Evolutionary conservation across 2,329 filamentous ascomycete genomes (phyloP).

Genomic region (Stromatinia cepivora): DNA sequence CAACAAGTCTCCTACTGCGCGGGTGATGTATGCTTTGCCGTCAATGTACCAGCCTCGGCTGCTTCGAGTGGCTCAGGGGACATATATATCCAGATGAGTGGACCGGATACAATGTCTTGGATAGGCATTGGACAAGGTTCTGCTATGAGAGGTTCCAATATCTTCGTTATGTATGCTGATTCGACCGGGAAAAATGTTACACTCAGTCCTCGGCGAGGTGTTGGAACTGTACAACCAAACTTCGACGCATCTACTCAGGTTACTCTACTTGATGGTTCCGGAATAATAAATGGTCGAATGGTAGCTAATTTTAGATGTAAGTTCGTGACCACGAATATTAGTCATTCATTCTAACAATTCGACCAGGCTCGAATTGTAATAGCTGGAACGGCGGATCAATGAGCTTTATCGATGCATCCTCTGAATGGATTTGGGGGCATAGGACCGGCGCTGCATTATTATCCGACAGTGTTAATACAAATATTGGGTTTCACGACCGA

Average conservation of each 20-base stretch:
- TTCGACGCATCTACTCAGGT: slow-evolving; percentile 47
- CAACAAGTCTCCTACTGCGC: slow-evolving; percentile 33
- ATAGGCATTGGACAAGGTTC: slow-evolving; percentile 56
- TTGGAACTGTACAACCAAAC: slow-evolving; percentile 47
- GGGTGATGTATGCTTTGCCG: slow-evolving; percentile 43
- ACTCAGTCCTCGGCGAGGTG: slow-evolving; percentile 52
- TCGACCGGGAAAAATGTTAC: slow-evolving; percentile 55
- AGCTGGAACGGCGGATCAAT: slow-evolving; percentile 54
- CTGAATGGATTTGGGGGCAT: slow-evolving; percentile 54
- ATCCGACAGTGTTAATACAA: slow-evolving; percentile 46
- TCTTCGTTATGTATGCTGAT: slow-evolving; percentile 59
- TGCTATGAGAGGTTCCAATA: slow-evolving; percentile 55
- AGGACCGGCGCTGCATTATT: slow-evolving; percentile 49
- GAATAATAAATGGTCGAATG: slow-evolving; percentile 53
- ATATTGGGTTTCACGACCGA: slow-evolving; percentile 48
- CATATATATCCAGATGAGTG: slow-evolving; percentile 58
- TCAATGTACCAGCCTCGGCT: slow-evolving; percentile 56
- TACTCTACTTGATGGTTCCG: slow-evolving; percentile 53
- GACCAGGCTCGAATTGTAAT: slow-evolving; percentile 51
- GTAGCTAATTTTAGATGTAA: slow-evolving; percentile 56
- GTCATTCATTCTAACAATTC: slow-evolving; percentile 15
- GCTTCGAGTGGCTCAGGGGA: slow-evolving; percentile 52
- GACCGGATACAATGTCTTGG: slow-evolving; percentile 54
- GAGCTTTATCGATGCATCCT: slow-evolving; percentile 47
- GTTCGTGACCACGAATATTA: slow-evolving; percentile 22